Evolutionary conservation across 352 stramenopile genomes (phyloP).

Genomic region (Globisporangium parvum): DNA sequence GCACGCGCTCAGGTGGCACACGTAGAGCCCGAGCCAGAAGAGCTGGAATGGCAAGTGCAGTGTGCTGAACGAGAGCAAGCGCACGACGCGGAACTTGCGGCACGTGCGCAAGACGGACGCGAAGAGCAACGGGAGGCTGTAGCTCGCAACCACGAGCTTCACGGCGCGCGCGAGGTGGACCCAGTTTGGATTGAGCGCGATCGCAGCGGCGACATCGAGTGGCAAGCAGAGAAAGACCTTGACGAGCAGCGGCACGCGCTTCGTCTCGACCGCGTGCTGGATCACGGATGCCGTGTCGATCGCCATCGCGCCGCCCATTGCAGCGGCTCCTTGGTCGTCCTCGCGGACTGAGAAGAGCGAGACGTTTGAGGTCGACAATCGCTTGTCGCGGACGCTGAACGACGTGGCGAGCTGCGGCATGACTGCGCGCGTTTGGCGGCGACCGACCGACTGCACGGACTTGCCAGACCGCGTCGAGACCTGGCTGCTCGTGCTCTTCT

Average conservation of each 20-base stretch:
- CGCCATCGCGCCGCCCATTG: background rate
- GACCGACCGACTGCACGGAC: background rate
- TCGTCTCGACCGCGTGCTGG: background rate
- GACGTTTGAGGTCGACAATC: background rate
- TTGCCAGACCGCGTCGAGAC: background rate
- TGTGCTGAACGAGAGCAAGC: conserved; percentile 16
- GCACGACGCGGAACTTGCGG: conserved; percentile 9
- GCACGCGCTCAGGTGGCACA: conserved; percentile 18
- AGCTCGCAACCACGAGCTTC: conserved; percentile 6
- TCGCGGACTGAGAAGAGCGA: conserved; percentile 10
- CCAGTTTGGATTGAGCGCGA: conserved; percentile 10
- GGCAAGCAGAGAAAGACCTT: conserved; percentile 8
- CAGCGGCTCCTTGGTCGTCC: background rate
- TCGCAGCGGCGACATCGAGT: conserved; percentile 9
- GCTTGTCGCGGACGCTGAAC: background rate
- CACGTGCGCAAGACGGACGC: conserved; percentile 5
- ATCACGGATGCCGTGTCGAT: conserved; percentile 8
- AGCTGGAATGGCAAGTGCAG: conserved; percentile 11
- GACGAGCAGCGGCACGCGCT: conserved; percentile 1
- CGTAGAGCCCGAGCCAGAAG: conserved; percentile 17
- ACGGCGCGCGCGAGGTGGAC: conserved; percentile 15
- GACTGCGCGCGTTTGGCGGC: background rate
- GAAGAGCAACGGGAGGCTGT: conserved; percentile 7
- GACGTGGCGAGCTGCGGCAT: conserved; percentile 4
- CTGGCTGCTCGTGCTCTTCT: background rate